These are phyloP conservation scores for Penicillium steckii DNA, from an alignment of 495 filamentous ascomycete genomes.

Conservation along the genomic window DNA sequence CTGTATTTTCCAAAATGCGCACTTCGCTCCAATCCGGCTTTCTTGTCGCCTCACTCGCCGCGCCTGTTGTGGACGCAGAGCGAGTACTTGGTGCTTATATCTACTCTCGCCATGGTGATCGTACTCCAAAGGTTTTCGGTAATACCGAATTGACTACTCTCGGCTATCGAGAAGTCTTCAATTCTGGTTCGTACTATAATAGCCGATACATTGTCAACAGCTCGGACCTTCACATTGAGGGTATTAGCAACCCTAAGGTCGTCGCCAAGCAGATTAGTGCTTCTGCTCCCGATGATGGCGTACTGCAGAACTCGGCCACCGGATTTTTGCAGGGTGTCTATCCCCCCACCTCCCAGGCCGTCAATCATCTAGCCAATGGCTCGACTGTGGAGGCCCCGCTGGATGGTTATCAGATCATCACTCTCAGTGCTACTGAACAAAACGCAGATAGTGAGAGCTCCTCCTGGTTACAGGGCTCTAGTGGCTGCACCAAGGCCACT, in stretches of 20 bases:
- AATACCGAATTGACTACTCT: slow-evolving; percentile 57
- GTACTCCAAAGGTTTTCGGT: slow-evolving; percentile 54
- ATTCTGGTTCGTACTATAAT: slow-evolving; percentile 61
- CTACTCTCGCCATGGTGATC: slow-evolving; percentile 65
- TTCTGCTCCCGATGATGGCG: slow-evolving; percentile 56
- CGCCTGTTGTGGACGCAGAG: slow-evolving; percentile 47
- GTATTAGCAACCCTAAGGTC: slow-evolving; percentile 56
- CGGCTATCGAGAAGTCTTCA: slow-evolving; percentile 61
- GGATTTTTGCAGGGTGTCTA: slow-evolving; percentile 65
- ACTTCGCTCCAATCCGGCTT: slow-evolving; percentile 29
- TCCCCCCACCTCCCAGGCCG: slow-evolving; percentile 46
- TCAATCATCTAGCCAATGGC: slow-evolving; percentile 51
- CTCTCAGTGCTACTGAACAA: slow-evolving; percentile 39
- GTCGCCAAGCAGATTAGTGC: slow-evolving; percentile 57
- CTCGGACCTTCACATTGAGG: slow-evolving; percentile 52
- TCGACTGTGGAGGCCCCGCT: slow-evolving; percentile 51
- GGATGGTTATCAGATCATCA: slow-evolving; percentile 62
- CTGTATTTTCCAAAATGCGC: slow-evolving; percentile 28
- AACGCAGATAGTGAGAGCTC: slow-evolving; percentile 52
- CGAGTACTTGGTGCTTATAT: slow-evolving; percentile 63
- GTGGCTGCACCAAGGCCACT: slow-evolving; percentile 59
- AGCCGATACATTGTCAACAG: slow-evolving; percentile 55
- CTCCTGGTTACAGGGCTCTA: slow-evolving; percentile 57
- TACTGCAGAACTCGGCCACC: slow-evolving; percentile 58
- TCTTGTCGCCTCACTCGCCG: slow-evolving; percentile 29